Conservation (phyloP, 164 flowering plant species). For the Kingdonia uniflora region DNA sequence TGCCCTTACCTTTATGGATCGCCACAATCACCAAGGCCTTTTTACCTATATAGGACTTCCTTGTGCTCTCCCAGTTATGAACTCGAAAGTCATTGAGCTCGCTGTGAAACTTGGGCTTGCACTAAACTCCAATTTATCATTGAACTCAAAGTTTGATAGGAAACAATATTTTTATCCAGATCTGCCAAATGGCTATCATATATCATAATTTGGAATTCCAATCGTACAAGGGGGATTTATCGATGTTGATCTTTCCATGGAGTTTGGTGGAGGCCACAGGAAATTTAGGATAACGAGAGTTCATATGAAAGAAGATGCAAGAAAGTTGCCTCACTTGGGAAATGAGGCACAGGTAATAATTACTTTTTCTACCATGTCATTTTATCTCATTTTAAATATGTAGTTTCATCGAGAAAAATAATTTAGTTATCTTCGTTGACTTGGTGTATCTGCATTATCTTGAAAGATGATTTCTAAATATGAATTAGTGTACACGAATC, state of each 20-base stretch:
- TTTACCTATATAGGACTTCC: constrained; percentile 87
- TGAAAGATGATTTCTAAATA: too few species aligned
- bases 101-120: constrained; percentile 81
- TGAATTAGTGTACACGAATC: too few species aligned
- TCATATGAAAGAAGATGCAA: constrained; percentile 99
- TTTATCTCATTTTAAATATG: too few species aligned
- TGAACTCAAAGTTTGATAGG: constrained; percentile 83
- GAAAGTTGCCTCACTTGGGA: constrained; percentile 76
- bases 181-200: constrained; percentile 92
- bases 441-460: background rate
- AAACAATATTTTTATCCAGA: constrained; percentile 94
- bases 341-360: constrained; percentile 45
- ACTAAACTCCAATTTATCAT: constrained; percentile 59
- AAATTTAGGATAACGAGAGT: constrained; percentile 86
- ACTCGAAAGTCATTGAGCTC: constrained; percentile 77
- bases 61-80: constrained; percentile 81
- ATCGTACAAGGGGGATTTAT: constrained; percentile 59
- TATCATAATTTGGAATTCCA: constrained; percentile 87
- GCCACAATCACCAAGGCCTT: constrained; percentile 80
- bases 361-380: too few species aligned
- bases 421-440: too few species aligned
- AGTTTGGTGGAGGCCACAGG: constrained; percentile 92
- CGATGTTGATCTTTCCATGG: constrained; percentile 83
- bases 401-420: too few species aligned
- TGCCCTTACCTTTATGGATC: too few species aligned